Evolutionary conservation across 2,329 filamentous ascomycete genomes (phyloP).

Genomic region (Microsporum canis): DNA sequence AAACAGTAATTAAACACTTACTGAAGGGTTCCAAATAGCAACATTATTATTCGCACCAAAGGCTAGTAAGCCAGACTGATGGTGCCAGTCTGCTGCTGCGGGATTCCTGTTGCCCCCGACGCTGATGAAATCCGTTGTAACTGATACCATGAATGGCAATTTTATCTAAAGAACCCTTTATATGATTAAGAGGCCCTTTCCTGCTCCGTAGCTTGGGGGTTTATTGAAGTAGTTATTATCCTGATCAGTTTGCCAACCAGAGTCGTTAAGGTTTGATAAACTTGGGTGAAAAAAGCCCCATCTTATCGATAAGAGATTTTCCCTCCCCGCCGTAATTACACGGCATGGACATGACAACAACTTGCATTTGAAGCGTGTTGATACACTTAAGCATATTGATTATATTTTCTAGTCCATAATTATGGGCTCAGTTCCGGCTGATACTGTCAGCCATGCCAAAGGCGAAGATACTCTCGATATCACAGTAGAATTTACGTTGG

Average conservation of each 20-base stretch:
- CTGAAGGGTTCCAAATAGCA: constrained; percentile 72
- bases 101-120: constrained; percentile 85
- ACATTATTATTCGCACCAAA: constrained; percentile 85
- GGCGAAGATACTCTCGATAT: constrained; percentile 29
- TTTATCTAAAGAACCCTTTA: not conserved
- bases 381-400: not conserved
- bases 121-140: constrained; percentile 48
- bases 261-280: not conserved
- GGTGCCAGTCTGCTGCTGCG: constrained; percentile 79
- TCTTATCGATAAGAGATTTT: constrained; percentile 32
- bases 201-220: not conserved
- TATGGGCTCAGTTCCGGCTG: constrained; percentile 27
- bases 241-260: not conserved
- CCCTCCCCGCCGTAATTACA: not conserved
- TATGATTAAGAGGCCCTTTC: not conserved
- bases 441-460: not conserved
- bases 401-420: not conserved
- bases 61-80: constrained; percentile 57
- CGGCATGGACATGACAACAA: not conserved
- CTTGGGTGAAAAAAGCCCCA: not conserved
- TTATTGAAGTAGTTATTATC: not conserved
- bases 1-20: constrained; percentile 35
- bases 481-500: constrained; percentile 63
- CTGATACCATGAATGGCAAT: constrained; percentile 26
- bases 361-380: not conserved